A percentile compares a stretch with the other conserved stretches of the same genome.
These are phyloP conservation scores for Neodidymelliopsis sp. DNA, from an alignment of 2,329 filamentous ascomycete genomes.

Conservation along the genomic window DNA sequence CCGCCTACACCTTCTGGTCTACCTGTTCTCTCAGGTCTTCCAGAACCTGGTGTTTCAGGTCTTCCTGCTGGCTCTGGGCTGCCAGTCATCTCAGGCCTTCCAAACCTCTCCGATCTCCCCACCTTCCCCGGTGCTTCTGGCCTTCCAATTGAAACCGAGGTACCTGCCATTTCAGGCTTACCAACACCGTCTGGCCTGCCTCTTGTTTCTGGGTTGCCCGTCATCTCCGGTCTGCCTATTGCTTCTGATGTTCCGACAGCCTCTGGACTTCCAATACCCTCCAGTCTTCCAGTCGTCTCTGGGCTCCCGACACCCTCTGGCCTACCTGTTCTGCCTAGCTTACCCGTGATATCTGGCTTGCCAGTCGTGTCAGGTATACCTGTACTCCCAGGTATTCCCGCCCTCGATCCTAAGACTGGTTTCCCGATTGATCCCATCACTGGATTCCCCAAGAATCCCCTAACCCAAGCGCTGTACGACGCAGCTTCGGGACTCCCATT, in stretches of 20 bases:
- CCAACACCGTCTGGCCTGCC: not conserved
- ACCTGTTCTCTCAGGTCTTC: too few relatives aligned
- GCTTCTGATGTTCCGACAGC: not conserved
- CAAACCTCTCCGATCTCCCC: not conserved
- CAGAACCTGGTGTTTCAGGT: too few relatives aligned
- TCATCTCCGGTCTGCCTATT: not conserved
- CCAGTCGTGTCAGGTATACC: too few relatives aligned
- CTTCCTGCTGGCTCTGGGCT: not conserved
- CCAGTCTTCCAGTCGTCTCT: not conserved
- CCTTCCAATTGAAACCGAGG: not conserved
- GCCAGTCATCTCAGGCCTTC: not conserved
- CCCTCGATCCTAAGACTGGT: too few relatives aligned
- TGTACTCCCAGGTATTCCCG: too few relatives aligned
- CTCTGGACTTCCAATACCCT: not conserved
- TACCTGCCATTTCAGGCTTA: not conserved
- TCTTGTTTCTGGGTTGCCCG: not conserved
- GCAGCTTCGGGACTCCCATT: not conserved
- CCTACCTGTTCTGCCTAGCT: not conserved
- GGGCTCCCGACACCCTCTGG: not conserved
- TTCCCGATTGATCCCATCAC: constrained; percentile 1
- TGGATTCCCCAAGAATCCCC: not conserved
- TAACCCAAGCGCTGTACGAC: not conserved
- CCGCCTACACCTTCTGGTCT: too few relatives aligned
- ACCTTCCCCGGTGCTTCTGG: not conserved
- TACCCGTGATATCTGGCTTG: too few relatives aligned